Evolutionary conservation across 805 yeast genomes (phyloP), one percentile per base, ranked within the genome.

Genomic region (Candida takata): DNA sequence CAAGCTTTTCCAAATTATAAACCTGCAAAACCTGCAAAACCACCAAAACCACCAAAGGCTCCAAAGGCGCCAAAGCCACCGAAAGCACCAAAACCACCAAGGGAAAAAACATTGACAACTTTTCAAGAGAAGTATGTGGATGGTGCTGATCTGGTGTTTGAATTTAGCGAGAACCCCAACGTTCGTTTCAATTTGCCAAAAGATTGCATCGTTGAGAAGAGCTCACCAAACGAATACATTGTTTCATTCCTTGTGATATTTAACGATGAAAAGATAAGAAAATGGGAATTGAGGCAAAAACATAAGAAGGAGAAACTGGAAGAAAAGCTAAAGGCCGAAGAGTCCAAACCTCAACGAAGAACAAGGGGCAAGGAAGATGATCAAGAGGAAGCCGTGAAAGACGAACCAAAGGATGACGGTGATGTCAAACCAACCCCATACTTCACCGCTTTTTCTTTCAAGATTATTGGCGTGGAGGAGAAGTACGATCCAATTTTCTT

Each of bases 71-170:
- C 49, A 47, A 52, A 67, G 40, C 15, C 27, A 12, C 40, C 44
- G 47, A 48, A 58, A 47, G 27, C 43, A 47, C 44, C 45, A 3
- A 45, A 42, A 28, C 42, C 47, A 4, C 49, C 49, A 47, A 52
- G 67, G 40, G 84, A 79, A 31, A 75, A 69, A 41, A 77, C 74
- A 46, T 58, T 84, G 34, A 82, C 92, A 0, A 79, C 87, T 0
- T 82, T 83, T 49, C 94, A 84, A 50, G 88, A 80, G 46, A 71
- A 77, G 53, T 83, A 82, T 48, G 61, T 74, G 16, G 55, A 70
- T 25, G 74, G 75, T 47, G 86, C 94, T 1, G 81, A 84, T 35
- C 55, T 92, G 27, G 79, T 87, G 6, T 79, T 90, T 55, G 98
- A 92, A 57, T 90, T 78, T 60, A 70, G 71, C 19, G 97, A 92